Evolutionary conservation across 2,329 filamentous ascomycete genomes (phyloP).

Genomic region (Aureobasidium pullulans): DNA sequence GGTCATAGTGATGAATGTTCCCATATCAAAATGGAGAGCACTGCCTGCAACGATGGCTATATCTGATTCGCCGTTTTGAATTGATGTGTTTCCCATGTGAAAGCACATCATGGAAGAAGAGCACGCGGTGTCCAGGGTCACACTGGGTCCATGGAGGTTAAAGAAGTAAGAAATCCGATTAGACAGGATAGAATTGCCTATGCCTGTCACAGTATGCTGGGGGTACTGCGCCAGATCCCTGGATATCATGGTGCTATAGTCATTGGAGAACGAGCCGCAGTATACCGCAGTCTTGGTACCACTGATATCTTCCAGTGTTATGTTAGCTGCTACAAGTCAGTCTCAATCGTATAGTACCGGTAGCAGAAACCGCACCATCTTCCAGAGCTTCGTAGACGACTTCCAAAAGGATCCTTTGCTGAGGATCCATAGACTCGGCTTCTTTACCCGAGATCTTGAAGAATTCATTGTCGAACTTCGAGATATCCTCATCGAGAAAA

Average conservation of each 20-base stretch:
- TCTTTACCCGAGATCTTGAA: no score
- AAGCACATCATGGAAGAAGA: constrained; percentile 36
- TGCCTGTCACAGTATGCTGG: constrained; percentile 22
- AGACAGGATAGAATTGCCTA: constrained; percentile 31
- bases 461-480: constrained; percentile 21
- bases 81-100: no score
- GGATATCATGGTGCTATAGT: constrained; percentile 18
- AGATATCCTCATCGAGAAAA: constrained; percentile 20
- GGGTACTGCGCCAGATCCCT: constrained; percentile 18
- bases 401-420: no score
- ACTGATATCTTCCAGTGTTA: constrained; percentile 18
- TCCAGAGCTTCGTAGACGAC: no score
- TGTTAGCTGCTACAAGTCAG: no score
- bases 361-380: no score
- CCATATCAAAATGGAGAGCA: no score
- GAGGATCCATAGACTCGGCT: no score
- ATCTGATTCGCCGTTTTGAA: no score
- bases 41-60: no score
- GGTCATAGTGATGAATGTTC: no score
- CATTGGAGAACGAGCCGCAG: constrained; percentile 18
- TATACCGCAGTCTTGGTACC: constrained; percentile 19
- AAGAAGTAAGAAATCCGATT: constrained; percentile 33
- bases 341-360: no score
- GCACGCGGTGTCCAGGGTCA: constrained; percentile 42
- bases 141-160: constrained; percentile 31